These are phyloP conservation scores for Parathielavia appendiculata DNA, from an alignment of 495 filamentous ascomycete genomes.

Conservation along the genomic window DNA sequence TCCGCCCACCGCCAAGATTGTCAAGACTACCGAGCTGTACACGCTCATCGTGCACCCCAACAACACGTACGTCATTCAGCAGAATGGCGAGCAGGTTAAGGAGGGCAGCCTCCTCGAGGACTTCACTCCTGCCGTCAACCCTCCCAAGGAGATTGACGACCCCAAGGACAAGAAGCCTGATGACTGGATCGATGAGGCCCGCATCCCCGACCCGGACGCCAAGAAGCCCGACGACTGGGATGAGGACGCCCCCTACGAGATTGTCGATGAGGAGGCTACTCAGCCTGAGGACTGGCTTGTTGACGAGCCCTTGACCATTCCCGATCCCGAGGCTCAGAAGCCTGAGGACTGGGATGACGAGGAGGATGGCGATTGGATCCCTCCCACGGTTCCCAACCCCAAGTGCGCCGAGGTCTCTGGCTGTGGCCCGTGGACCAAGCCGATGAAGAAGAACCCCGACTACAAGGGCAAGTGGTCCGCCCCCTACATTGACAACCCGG, in stretches of 20 bases:
- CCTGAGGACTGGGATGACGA: constrained; percentile 99
- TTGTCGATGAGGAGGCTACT: constrained; percentile 86
- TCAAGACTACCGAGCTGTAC: constrained; percentile 89
- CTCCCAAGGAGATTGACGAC: constrained; percentile 93
- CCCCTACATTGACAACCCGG: constrained; percentile 93
- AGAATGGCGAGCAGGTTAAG: constrained; percentile 81
- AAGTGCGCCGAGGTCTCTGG: constrained; percentile 92
- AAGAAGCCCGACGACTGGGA: constrained; percentile 99
- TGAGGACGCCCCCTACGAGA: constrained; percentile 95
- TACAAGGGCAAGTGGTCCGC: constrained; percentile 99
- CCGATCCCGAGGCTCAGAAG: constrained; percentile 97
- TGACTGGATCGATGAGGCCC: constrained; percentile 89
- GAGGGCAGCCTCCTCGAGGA: constrained; percentile 90
- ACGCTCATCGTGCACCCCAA: constrained; percentile 93
- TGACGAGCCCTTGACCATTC: constrained; percentile 76
- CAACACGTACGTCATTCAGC: constrained; percentile 87
- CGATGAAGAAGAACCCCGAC: constrained; percentile 89
- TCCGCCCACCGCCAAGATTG: constrained; percentile 77
- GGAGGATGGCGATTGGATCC: constrained; percentile 98
- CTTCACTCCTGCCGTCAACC: constrained; percentile 91
- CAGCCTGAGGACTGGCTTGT: constrained; percentile 96
- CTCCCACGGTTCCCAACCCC: constrained; percentile 90
- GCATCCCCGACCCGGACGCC: constrained; percentile 87
- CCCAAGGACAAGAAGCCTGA: constrained; percentile 91
- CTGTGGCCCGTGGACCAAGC: constrained; percentile 88